Base-by-base conservation (phyloP, 1,284 basidiomycete genomes). In the Pterula multifida region DNA sequence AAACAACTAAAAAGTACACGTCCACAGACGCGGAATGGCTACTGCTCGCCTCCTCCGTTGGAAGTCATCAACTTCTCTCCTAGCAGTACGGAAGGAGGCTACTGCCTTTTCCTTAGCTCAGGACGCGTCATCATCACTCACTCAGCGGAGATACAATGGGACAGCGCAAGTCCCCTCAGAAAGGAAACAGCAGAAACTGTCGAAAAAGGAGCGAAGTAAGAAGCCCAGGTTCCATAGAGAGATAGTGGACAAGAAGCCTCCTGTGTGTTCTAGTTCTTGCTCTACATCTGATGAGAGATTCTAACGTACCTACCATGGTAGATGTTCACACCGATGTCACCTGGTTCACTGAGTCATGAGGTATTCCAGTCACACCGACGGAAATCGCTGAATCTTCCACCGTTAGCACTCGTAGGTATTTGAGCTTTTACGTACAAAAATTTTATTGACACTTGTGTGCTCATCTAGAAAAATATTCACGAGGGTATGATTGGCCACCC, bases 331-430 rank as follows among this genome's bases (percentile, higher is more conserved):
- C 59, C 69, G 3, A 56, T 76, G 52, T 56, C 70, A 1, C 55
- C 58, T 12, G 53, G 58, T 4, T 63, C 63, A 52, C 55, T 72
- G 28, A 58, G 61, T 26, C 53, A 69, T 32, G 58, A 61, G 0
- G 36, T 71, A 13, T 71, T 75, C 55, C 56, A 65, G 48, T 56
- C 57, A 9, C 57, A 65, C 6, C 49, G 58, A 28, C 57, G 61
- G 3, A 51, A 56, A 3, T 55, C 57, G 28, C 58, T 74, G 3
- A 52, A 62, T 2, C 52, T 71, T 2, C 69, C 72, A 2, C 24
- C 55, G 0, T 75, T 76, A 53, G 60, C 59, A 47, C 65, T 70
- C 3, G 75, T 76, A 24, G 48, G 69, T 39, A n/a, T 28, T 25
- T 2, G 39, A 35, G 13, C 9, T 47, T 13, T 24, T 19, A 11